Base-by-base conservation (phyloP, 208 protist genomes). In the Wallacemonas sp. region DNA sequence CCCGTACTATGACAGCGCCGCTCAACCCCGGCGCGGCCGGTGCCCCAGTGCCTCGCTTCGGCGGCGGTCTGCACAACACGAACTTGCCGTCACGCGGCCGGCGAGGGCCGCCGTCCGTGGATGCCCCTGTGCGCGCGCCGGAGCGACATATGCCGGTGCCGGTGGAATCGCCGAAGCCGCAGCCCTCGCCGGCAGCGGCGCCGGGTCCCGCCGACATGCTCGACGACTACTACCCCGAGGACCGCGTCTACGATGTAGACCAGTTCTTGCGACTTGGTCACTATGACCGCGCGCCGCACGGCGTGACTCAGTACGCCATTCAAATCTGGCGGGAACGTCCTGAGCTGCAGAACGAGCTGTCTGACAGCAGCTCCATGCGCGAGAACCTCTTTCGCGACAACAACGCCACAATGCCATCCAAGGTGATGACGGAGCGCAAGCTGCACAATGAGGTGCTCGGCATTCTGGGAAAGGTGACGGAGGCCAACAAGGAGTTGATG, bases 361-460 rank as follows among this genome's bases (percentile, higher is more conserved):
- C 69, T 0, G 78, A 91, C 48, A 82, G 80, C 62, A 83, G 76
- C 72, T 74, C 79, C 28, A 74, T 86, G 33, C 90, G 90, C 33
- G 83, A 90, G 41, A 81, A 78, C 20, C 57, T 95, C 10, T 93
- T 95, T 63, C 70, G 75, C 26, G 82, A 87, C 18, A 76, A 77
- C 55, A 78, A 74, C 32, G 67, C 74, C 1, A 72, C 85, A n/a
- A 75, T 79, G 65, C 80, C 81, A 10, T 87, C 79, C 12, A 83
- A 86, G 76, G 81, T 91, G 61, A 57, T 92, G 71, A 66, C 38
- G 3, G 82, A 96, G 26, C 90, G 90, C 28, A 88, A 84, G 69
- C 74, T 96, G 32, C 75, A 89, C 59, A 87, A 96, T 74, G 86
- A 96, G 77, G 90, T 96, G 46, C 77, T 89, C 11, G 90, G 90